Evolutionary conservation across 441 rosid species (phyloP).

Genomic region (Rhodomyrtus psidioides): DNA sequence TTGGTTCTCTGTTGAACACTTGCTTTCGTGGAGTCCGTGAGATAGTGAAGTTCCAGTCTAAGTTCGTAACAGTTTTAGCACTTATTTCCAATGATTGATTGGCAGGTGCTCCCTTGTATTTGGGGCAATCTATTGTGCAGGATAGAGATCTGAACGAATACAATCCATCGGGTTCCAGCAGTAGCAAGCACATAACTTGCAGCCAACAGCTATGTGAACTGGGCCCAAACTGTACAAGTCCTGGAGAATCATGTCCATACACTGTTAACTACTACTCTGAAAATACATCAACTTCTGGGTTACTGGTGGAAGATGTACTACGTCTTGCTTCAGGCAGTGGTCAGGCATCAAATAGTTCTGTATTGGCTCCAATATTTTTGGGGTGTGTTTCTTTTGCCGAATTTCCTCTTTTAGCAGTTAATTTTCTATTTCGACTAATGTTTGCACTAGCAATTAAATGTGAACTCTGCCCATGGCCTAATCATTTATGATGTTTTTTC

Average conservation of each 20-base stretch:
- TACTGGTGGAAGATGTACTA: slow-evolving; percentile 59
- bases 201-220: slow-evolving; percentile 55
- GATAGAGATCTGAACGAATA: slow-evolving; percentile 72
- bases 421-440: slow-evolving; percentile 2
- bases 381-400: slow-evolving; percentile 33
- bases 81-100: slow-evolving; percentile 87
- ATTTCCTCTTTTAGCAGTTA: not conserved
- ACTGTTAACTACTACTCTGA: slow-evolving; percentile 31
- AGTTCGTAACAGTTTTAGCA: slow-evolving; percentile 51
- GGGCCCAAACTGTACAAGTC: slow-evolving; percentile 43
- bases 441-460: not conserved
- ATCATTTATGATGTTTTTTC: not conserved
- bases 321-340: slow-evolving; percentile 48
- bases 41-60: slow-evolving; percentile 10
- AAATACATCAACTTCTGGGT: slow-evolving; percentile 70
- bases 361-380: slow-evolving; percentile 54
- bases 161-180: slow-evolving; percentile 56
- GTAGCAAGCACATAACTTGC: slow-evolving; percentile 60
- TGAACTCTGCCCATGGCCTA: not conserved
- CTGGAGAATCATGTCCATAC: slow-evolving; percentile 63
- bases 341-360: slow-evolving; percentile 30
- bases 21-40: not conserved
- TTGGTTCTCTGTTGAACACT: not conserved
- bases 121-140: slow-evolving; percentile 95
- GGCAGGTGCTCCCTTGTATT: slow-evolving; percentile 92